phyloP scores from a whole-genome alignment of 441 rosid species.

The Croton setiger region DNA sequence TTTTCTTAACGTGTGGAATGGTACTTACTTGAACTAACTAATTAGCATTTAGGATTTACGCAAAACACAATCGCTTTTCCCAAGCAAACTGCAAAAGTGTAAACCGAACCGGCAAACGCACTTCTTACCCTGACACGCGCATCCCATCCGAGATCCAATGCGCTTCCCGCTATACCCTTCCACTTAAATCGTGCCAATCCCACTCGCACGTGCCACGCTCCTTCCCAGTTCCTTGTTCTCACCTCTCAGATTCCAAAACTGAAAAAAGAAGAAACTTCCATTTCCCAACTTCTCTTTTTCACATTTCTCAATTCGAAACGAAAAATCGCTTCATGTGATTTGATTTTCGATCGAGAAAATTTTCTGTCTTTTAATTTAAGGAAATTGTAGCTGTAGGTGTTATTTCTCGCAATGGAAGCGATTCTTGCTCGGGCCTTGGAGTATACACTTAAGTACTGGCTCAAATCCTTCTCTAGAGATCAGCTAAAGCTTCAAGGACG shows the following conservation, averaged over 20 bases:
- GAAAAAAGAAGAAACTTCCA: background rate
- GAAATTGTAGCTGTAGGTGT: background rate
- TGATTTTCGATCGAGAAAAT: conserved; percentile 4
- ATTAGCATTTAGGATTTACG: too few relatives aligned
- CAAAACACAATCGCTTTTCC: background rate
- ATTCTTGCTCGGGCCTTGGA: conserved; percentile 89
- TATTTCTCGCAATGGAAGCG: conserved; percentile 66
- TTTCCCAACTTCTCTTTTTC: background rate
- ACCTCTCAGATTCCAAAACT: background rate
- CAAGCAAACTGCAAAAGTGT: background rate
- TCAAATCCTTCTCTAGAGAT: conserved; percentile 95
- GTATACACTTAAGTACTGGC: conserved; percentile 99
- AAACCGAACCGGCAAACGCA: background rate
- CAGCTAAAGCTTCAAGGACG: conserved; percentile 97
- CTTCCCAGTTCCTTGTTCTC: background rate
- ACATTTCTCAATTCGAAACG: background rate
- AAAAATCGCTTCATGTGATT: conserved; percentile 2
- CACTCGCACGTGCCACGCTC: background rate
- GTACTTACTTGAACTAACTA: too few relatives aligned
- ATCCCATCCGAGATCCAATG: background rate
- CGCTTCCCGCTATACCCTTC: background rate
- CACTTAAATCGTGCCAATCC: background rate
- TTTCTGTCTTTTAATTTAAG: background rate
- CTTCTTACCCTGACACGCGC: background rate
- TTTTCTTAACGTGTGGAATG: too few relatives aligned